phyloP scores from a whole-genome alignment of 163 green algal genomes.

The Prototheca wickerhamii region DNA sequence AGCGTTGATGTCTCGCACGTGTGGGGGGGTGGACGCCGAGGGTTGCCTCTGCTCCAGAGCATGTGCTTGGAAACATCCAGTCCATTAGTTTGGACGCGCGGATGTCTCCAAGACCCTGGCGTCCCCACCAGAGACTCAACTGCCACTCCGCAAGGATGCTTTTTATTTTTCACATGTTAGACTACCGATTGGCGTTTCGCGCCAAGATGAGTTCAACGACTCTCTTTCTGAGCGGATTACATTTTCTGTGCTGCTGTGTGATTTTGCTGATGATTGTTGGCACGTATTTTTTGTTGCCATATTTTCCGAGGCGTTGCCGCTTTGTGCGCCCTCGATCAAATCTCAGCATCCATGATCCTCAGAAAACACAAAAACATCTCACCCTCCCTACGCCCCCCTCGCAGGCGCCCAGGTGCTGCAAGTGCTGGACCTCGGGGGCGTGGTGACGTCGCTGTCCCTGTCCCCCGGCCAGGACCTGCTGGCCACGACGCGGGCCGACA shows the following conservation, averaged over 20 bases:
- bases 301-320: too few species aligned
- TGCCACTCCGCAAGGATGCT: slow-evolving; percentile 9
- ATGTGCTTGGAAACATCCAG: too few species aligned
- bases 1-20: too few species aligned
- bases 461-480: slow-evolving; percentile 73
- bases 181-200: slow-evolving; percentile 28
- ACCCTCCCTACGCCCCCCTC: too few species aligned
- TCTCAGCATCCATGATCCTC: neutral
- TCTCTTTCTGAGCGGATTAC: slow-evolving; percentile 32
- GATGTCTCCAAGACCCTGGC: neutral
- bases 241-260: neutral
- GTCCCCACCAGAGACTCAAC: neutral
- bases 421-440: slow-evolving; percentile 58
- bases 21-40: neutral
- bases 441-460: slow-evolving; percentile 67
- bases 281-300: neutral
- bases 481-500: slow-evolving; percentile 69
- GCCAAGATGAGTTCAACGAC: slow-evolving; percentile 28
- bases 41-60: too few species aligned
- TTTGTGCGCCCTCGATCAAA: too few species aligned
- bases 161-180: slow-evolving; percentile 20
- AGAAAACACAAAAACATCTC: slow-evolving; percentile 1
- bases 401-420: slow-evolving; percentile 36
- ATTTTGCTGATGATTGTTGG: neutral
- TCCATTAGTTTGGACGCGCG: too few species aligned